Percentiles rank a stretch among this genome's conserved stretches.
phyloP scores from a whole-genome alignment of 805 yeast genomes.

The Myxozyma sirexii region DNA sequence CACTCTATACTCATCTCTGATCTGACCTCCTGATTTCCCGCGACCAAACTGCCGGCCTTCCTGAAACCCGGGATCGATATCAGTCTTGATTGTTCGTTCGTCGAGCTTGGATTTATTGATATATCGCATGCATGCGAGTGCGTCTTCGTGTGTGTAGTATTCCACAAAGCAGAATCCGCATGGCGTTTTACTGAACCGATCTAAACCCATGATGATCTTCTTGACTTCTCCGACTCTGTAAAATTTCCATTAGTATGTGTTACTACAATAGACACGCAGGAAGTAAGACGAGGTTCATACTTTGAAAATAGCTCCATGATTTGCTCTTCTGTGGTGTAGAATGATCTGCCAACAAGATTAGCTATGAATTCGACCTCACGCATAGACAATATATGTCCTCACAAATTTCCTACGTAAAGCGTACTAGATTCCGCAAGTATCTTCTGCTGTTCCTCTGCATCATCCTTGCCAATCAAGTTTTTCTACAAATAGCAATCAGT shows the following conservation, averaged over 20 bases:
- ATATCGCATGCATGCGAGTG: slow-evolving; percentile 80
- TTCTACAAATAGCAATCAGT: neutral
- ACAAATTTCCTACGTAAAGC: slow-evolving; percentile 84
- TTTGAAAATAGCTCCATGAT: slow-evolving; percentile 82
- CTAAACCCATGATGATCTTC: slow-evolving; percentile 91
- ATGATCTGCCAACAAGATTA: slow-evolving; percentile 47
- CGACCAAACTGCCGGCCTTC: slow-evolving; percentile 97
- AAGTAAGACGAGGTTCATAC: too few species aligned
- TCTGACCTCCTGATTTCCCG: slow-evolving; percentile 92
- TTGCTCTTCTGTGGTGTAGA: slow-evolving; percentile 93
- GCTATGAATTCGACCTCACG: neutral
- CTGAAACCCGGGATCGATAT: slow-evolving; percentile 91
- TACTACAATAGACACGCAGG: too few species aligned
- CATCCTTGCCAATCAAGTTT: slow-evolving; percentile 29
- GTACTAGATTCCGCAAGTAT: slow-evolving; percentile 70
- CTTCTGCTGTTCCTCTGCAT: slow-evolving; percentile 36
- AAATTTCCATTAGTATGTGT: too few species aligned
- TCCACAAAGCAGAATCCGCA: slow-evolving; percentile 96
- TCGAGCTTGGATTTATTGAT: slow-evolving; percentile 81
- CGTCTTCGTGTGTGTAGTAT: slow-evolving; percentile 66
- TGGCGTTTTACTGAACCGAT: slow-evolving; percentile 86
- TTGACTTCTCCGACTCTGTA: slow-evolving; percentile 61
- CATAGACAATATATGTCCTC: slow-evolving; percentile 11
- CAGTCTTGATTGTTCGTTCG: slow-evolving; percentile 78
- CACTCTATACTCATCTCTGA: slow-evolving; percentile 62